Percentiles rank a stretch among this genome's conserved stretches.
Conservation (phyloP, 441 rosid species). For the Codiaeum variegatum region DNA sequence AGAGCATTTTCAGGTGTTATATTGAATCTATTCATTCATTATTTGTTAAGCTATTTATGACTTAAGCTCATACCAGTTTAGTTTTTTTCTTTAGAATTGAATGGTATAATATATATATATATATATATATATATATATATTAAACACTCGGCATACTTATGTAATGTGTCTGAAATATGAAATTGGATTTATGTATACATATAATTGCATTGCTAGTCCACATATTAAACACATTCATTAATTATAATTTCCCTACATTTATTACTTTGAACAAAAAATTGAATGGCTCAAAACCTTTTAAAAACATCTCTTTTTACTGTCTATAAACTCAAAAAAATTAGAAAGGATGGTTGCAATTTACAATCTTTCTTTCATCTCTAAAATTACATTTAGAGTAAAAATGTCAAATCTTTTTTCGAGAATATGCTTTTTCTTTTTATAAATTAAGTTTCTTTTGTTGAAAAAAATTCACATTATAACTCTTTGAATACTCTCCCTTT, state of each 20-base stretch:
- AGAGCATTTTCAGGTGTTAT: too few species aligned
- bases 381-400: background rate
- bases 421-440: conserved; percentile 3
- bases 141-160: too few species aligned
- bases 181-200: background rate
- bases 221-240: background rate
- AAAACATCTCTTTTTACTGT: background rate
- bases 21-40: too few species aligned
- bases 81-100: too few species aligned
- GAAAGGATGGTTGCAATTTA: background rate
- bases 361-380: background rate
- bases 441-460: background rate
- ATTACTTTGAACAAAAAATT: background rate
- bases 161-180: too few species aligned
- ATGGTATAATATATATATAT: too few species aligned
- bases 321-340: background rate
- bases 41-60: too few species aligned
- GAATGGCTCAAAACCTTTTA: background rate
- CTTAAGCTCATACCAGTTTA: too few species aligned
- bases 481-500: background rate
- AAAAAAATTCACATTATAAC: background rate
- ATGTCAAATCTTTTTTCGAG: background rate
- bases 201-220: background rate
- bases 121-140: too few species aligned
- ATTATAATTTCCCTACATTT: background rate